Conservation (phyloP, 2,329 filamentous ascomycete species). For the Trichoderma cornu-damae region DNA sequence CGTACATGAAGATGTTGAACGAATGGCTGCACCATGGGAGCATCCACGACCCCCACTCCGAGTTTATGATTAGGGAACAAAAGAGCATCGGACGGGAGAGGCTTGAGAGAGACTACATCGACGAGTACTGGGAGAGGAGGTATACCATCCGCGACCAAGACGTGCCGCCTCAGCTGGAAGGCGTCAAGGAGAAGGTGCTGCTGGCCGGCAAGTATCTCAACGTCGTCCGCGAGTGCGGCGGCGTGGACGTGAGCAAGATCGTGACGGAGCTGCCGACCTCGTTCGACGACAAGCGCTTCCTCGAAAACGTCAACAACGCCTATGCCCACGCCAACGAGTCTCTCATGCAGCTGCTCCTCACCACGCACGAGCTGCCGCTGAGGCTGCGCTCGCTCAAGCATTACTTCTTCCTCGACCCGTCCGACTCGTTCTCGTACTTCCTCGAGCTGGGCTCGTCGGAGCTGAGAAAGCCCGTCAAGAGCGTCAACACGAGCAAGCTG, state of each 20-base stretch:
- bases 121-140: slow-evolving; percentile 98
- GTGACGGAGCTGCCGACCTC: slow-evolving; percentile 83
- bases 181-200: slow-evolving; percentile 88
- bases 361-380: slow-evolving; percentile 83
- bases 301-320: slow-evolving; percentile 92
- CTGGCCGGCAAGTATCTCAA: slow-evolving; percentile 97
- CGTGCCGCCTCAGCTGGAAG: slow-evolving; percentile 84
- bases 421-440: slow-evolving; percentile 98
- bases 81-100: slow-evolving; percentile 89
- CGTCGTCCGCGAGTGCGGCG: slow-evolving; percentile 93
- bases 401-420: slow-evolving; percentile 97
- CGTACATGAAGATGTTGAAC: slow-evolving; percentile 98
- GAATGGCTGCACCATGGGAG: slow-evolving; percentile 96
- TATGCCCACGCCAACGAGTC: slow-evolving; percentile 96
- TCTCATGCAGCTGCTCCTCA: slow-evolving; percentile 82
- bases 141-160: slow-evolving; percentile 92
- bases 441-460: slow-evolving; percentile 87
- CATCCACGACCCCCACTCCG: slow-evolving; percentile 87
- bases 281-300: slow-evolving; percentile 85
- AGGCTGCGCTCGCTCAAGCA: slow-evolving; percentile 89
- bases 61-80: slow-evolving; percentile 93
- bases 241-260: slow-evolving; percentile 86
- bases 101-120: slow-evolving; percentile 92
- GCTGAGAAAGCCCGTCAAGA: slow-evolving; percentile 80
- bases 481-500: slow-evolving; percentile 86